phyloP scores from a whole-genome alignment of 768 basidiomycete genomes.

The Amanita polypyramis region DNA sequence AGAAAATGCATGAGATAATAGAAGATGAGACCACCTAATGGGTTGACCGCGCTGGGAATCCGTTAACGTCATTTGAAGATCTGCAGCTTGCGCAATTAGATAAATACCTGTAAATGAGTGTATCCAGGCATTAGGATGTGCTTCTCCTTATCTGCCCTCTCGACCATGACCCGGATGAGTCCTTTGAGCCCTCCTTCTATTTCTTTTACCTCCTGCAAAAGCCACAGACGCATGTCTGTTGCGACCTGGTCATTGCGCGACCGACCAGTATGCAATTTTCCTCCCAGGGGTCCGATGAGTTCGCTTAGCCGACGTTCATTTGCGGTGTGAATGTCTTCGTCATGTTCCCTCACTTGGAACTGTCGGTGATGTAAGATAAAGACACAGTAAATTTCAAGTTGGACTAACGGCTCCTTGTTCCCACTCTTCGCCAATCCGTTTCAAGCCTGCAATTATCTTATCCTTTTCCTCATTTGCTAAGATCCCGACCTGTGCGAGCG shows the following conservation, averaged over 20 bases:
- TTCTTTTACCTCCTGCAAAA: slow-evolving; percentile 64
- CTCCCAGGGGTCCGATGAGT: slow-evolving; percentile 84
- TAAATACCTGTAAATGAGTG: slow-evolving; percentile 85
- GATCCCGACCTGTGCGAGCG: slow-evolving; percentile 71
- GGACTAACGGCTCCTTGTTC: slow-evolving; percentile 54
- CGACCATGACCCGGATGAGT: slow-evolving; percentile 80
- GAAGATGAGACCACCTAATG: slow-evolving; percentile 96
- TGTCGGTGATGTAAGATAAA: slow-evolving; percentile 18
- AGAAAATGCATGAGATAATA: slow-evolving; percentile 91
- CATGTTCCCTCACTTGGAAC: slow-evolving; percentile 76
- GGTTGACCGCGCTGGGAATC: slow-evolving; percentile 81
- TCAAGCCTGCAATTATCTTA: slow-evolving; percentile 66
- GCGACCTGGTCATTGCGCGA: slow-evolving; percentile 98
- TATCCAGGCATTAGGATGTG: slow-evolving; percentile 90
- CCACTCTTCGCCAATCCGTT: slow-evolving; percentile 80
- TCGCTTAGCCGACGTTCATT: slow-evolving; percentile 93
- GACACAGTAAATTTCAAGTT: background rate
- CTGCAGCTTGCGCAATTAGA: background rate
- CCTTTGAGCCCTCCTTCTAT: slow-evolving; percentile 63
- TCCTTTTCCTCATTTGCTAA: slow-evolving; percentile 66
- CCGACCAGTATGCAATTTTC: slow-evolving; percentile 95
- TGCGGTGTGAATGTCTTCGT: slow-evolving; percentile 98
- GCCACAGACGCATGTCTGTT: slow-evolving; percentile 96
- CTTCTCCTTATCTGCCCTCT: slow-evolving; percentile 89
- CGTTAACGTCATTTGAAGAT: background rate